Conservation (phyloP, 2,329 filamentous ascomycete species). For the Aspergillus tanneri region DNA sequence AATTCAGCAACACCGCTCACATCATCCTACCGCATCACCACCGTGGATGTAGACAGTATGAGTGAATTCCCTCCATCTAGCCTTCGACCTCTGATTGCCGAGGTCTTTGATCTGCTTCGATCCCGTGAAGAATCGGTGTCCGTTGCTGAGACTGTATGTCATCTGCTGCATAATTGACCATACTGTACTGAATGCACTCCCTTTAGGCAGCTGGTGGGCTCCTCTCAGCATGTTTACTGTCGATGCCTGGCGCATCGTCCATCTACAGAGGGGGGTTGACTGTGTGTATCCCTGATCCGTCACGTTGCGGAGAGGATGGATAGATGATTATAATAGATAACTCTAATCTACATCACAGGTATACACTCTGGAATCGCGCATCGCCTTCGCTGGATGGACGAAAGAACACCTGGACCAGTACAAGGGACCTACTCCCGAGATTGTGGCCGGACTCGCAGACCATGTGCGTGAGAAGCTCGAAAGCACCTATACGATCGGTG, state of each 20-base stretch:
- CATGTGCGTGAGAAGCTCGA: slow-evolving; percentile 56
- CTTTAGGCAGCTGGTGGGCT: slow-evolving; percentile 60
- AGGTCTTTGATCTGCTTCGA: slow-evolving; percentile 56
- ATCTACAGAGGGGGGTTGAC: slow-evolving; percentile 64
- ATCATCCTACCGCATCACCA: background rate
- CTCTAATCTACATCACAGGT: slow-evolving; percentile 32
- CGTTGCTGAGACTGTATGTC: slow-evolving; percentile 59
- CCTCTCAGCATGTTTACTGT: slow-evolving; percentile 59
- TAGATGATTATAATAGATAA: no score
- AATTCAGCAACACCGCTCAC: background rate
- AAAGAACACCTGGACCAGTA: slow-evolving; percentile 53
- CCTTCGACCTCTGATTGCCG: slow-evolving; percentile 46
- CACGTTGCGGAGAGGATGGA: no score
- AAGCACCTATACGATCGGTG: slow-evolving; percentile 58
- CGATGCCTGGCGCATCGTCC: slow-evolving; percentile 57
- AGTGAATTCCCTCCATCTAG: slow-evolving; percentile 33
- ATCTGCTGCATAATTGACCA: slow-evolving; percentile 1
- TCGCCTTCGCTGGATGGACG: slow-evolving; percentile 63
- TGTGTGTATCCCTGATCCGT: slow-evolving; percentile 22
- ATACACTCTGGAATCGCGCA: slow-evolving; percentile 59
- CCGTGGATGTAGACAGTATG: slow-evolving; percentile 9
- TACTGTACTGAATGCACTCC: slow-evolving; percentile 1
- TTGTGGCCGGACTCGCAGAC: slow-evolving; percentile 57
- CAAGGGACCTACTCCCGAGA: slow-evolving; percentile 58
- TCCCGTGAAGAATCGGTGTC: slow-evolving; percentile 57